These are phyloP conservation scores for Fusarium sp. DNA, from an alignment of 2,329 filamentous ascomycete genomes.

Conservation along the genomic window DNA sequence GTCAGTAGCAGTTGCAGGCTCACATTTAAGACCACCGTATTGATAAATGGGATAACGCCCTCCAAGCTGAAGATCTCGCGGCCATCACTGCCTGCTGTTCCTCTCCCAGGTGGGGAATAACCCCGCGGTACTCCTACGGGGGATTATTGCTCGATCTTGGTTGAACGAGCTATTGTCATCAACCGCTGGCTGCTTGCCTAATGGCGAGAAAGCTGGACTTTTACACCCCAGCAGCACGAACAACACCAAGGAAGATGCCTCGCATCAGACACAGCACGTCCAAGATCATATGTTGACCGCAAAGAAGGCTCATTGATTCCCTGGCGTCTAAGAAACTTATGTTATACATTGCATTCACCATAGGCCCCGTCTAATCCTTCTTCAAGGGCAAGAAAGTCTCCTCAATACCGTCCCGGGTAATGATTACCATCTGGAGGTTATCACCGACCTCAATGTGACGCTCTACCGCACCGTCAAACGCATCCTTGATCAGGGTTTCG, in stretches of 20 bases:
- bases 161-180: no score
- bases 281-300: not conserved
- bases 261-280: not conserved
- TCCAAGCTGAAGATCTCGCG: no score
- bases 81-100: no score
- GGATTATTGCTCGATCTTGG: no score
- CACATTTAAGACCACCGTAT: no score
- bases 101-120: no score
- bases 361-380: conserved; percentile 77
- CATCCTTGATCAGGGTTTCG: conserved; percentile 93
- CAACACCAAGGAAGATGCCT: conserved; percentile 11
- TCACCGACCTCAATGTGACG: conserved; percentile 99
- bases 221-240: not conserved
- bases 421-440: conserved; percentile 93
- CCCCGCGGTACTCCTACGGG: no score
- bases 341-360: conserved; percentile 52
- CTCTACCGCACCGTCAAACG: conserved; percentile 97
- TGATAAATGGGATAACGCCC: no score
- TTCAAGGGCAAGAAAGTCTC: conserved; percentile 90
- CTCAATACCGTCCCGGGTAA: conserved; percentile 89
- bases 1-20: no score
- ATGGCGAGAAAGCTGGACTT: not conserved
- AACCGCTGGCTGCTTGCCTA: no score
- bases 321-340: conserved; percentile 45
- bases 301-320: conserved; percentile 43